Percentiles rank a stretch among this genome's conserved stretches.
Evolutionary conservation across 2,329 filamentous ascomycete species (phyloP).

Genomic region (Pseudogymnoascus sp.): DNA sequence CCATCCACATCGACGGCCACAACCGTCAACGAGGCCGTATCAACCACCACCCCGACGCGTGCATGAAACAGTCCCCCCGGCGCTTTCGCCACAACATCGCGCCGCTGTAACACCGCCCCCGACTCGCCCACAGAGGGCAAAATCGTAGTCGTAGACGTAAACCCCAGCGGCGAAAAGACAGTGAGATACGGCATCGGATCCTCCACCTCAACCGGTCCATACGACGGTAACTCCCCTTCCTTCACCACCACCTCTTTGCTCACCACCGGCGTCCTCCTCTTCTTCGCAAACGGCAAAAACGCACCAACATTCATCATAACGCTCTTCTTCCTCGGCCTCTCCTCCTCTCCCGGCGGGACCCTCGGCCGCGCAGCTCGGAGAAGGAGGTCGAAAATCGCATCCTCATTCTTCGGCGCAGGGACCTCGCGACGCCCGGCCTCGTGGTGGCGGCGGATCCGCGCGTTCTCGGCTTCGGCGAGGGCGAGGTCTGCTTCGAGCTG

Average conservation of each 20-base stretch:
- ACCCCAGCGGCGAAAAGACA: conserved; percentile 61
- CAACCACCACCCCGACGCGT: conserved; percentile 50
- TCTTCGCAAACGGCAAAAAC: conserved; percentile 27
- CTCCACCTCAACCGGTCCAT: conserved; percentile 54
- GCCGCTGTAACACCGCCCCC: conserved; percentile 40
- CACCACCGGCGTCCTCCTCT: conserved; percentile 19
- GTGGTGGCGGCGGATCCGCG: conserved; percentile 40
- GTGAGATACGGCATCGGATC: conserved; percentile 64
- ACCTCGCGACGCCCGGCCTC: conserved; percentile 30
- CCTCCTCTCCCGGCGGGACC: conserved; percentile 11
- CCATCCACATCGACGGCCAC: conserved; percentile 44
- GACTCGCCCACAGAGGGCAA: conserved; percentile 31
- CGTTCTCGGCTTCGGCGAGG: conserved; percentile 50
- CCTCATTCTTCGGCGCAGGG: conserved; percentile 37
- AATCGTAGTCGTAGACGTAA: conserved; percentile 47
- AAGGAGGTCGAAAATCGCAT: conserved; percentile 25
- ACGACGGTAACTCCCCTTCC: conserved; percentile 45
- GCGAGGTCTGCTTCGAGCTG: conserved; percentile 52
- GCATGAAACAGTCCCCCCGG: conserved; percentile 49
- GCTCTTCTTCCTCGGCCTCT: conserved; percentile 18
- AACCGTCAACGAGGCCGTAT: conserved; percentile 46
- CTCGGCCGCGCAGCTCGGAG: conserved; percentile 20
- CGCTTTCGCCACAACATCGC: conserved; percentile 45
- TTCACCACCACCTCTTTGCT: conserved; percentile 26
- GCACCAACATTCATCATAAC: conserved; percentile 25